Base-by-base conservation (phyloP, 2,329 filamentous ascomycete genomes). In the Venturia asperata region DNA sequence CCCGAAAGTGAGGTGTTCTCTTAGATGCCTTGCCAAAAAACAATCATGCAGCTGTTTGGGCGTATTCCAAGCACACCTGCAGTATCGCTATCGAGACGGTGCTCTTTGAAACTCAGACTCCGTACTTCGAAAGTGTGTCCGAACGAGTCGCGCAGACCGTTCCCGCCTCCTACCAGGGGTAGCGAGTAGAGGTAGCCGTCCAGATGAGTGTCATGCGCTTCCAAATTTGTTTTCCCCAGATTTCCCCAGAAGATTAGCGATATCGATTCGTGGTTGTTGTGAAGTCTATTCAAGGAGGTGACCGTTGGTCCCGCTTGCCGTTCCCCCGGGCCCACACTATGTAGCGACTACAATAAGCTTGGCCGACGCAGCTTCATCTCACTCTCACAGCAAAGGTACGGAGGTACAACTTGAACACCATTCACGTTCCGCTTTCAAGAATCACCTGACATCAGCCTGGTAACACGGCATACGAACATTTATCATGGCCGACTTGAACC, bases 401-500 rank as follows among this genome's bases (percentile, higher is more conserved):
- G 34, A 55, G 24, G 27, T 58, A 58, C 52, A 39, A 39, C 45
- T n/a, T 47, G 39, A 41, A 41, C 39, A 41, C 30, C 52, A 58
- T 58, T 37, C 52, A 37, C 27, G 37, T 5, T 37, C 27, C 15
- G 7, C 52, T 19, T n/a, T 7, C 6, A 21, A 37, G 15, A 13
- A 58, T 58, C 52, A 37, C 52, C 52, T 58, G 52, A 58, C 52
- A 19, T 7, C 17, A 56, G 47, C 19, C 5, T 11, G 27, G 52
- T 58, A 2, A 37, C 30, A 58, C 52, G 15, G 19, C 30, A 58
- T 37, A 58, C 52, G 1, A 58, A 0, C 52, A 34, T 17, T 11
- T 30, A 64, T 27, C 63, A 64, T 61, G 49, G 63, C 45, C 37
- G 63, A 64, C 13, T 61, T 34, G 39, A 61, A 47, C 49, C 45